These are phyloP conservation scores for Amanita pseudoporphyria DNA, from an alignment of 768 basidiomycete species.

Conservation along the genomic window DNA sequence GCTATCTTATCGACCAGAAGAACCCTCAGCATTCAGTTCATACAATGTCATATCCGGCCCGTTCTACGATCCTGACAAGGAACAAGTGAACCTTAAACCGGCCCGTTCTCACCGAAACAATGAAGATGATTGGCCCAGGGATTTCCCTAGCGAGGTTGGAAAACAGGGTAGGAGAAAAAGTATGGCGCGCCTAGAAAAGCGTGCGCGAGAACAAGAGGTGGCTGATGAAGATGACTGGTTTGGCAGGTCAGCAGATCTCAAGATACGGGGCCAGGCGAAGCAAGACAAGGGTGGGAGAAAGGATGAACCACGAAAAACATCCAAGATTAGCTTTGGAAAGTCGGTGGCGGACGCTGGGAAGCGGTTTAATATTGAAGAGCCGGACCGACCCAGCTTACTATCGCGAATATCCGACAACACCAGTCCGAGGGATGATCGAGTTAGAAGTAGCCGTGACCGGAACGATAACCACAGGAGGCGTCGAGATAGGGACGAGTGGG, in stretches of 20 bases:
- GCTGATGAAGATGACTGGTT: slow-evolving; percentile 70
- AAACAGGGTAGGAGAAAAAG: slow-evolving; percentile 54
- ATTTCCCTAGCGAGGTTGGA: slow-evolving; percentile 52
- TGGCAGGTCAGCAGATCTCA: slow-evolving; percentile 23
- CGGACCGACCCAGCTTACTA: slow-evolving; percentile 21
- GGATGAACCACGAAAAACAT: slow-evolving; percentile 14
- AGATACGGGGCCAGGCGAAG: slow-evolving; percentile 16
- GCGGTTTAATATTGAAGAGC: slow-evolving; percentile 10
- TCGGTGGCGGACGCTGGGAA: slow-evolving; percentile 20
- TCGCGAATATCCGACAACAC: slow-evolving; percentile 16
- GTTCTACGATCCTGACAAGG: slow-evolving; percentile 39
- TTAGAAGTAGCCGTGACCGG: slow-evolving; percentile 11
- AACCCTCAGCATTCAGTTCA: slow-evolving; percentile 59
- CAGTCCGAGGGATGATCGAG: background rate
- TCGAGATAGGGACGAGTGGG: background rate
- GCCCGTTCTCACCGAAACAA: slow-evolving; percentile 32
- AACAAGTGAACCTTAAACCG: slow-evolving; percentile 18
- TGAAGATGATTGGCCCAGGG: slow-evolving; percentile 37
- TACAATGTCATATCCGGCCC: slow-evolving; percentile 57
- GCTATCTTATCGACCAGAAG: slow-evolving; percentile 31
- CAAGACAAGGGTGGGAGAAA: background rate
- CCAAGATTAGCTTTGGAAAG: slow-evolving; percentile 25
- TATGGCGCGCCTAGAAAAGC: slow-evolving; percentile 42
- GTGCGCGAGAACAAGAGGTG: slow-evolving; percentile 29
- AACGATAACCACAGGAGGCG: background rate